Base-by-base conservation (phyloP, 805 yeast genomes). In the Yarrowia deformans region DNA sequence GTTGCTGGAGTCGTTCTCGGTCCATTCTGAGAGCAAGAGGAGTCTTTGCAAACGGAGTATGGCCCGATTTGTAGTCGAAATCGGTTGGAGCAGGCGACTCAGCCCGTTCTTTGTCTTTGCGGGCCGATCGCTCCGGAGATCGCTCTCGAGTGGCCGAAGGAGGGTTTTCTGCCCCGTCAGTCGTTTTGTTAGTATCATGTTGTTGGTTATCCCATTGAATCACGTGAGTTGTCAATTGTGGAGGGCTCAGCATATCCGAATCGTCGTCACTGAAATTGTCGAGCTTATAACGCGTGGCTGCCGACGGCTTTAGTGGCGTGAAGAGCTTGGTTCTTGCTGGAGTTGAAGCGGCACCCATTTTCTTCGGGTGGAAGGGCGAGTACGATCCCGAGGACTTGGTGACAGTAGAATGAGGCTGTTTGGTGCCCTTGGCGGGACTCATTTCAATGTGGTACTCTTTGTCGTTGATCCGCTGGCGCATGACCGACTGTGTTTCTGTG, bases 161-260 rank as follows among this genome's bases (percentile, higher is more conserved):
- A n/a, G 72, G 56, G n/a, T 52, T 52, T 29, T 35, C 14, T 6
- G 14, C 56, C 4, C 42, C 56, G 1, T 35, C 40, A 0, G 42
- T 34, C 6, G 56, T 34, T 35, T 29, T 71, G 73, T 10, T 72
- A 71, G 55, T 70, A 70, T 29, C 71, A 72, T 9, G 73, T 68
- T 12, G 70, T 70, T 29, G 73, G 72, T 14, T 72, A 55, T 37
- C 68, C 70, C 45, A 69, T 23, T 43, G 69, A 18, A 23, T 67
- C 58, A 23, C 69, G 61, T 32, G 71, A 10, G 68, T 69, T 69
- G 63, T 69, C 71, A 46, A 52, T 64, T 14, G 73, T 50, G 45
- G 71, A 12, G 66, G 73, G 58, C 69, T 72, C 70, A 42, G 71
- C 70, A 54, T 76, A 70, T 58, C 69, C 34, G 63, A 49, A 10